A percentile compares a stretch with the other conserved stretches of the same genome.
phyloP scores from a whole-genome alignment of 768 basidiomycete genomes.

The Tulasnella sp. region DNA sequence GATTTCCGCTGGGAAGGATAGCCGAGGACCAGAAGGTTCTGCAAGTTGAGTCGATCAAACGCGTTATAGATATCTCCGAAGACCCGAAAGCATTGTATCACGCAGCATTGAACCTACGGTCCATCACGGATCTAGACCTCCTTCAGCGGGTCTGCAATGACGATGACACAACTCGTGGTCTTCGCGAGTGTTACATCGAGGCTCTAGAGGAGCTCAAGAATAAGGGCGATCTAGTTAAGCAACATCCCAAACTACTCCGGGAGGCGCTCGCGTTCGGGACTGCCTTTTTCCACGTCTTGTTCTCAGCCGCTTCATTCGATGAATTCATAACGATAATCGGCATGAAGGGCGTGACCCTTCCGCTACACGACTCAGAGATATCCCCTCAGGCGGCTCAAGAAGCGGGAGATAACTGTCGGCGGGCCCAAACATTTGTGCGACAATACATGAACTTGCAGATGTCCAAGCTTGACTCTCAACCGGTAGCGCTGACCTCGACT shows the following conservation, averaged over 20 bases:
- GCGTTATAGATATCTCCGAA: no score
- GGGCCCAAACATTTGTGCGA: background rate
- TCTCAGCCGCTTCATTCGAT: background rate
- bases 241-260: background rate
- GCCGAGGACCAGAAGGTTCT: no score
- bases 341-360: background rate
- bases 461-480: background rate
- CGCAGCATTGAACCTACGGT: no score
- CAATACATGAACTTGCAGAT: background rate
- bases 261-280: background rate
- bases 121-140: no score
- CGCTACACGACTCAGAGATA: background rate
- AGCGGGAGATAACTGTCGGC: background rate
- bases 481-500: background rate
- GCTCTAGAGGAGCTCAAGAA: background rate
- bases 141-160: background rate
- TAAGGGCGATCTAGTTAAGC: background rate
- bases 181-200: background rate
- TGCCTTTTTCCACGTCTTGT: background rate
- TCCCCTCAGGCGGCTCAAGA: background rate
- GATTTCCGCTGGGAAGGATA: no score
- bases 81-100: no score
- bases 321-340: background rate
- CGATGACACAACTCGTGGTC: background rate
- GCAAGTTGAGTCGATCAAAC: no score